Conservation (phyloP, 441 rosid genomes). For the Capsella rubella region DNA sequence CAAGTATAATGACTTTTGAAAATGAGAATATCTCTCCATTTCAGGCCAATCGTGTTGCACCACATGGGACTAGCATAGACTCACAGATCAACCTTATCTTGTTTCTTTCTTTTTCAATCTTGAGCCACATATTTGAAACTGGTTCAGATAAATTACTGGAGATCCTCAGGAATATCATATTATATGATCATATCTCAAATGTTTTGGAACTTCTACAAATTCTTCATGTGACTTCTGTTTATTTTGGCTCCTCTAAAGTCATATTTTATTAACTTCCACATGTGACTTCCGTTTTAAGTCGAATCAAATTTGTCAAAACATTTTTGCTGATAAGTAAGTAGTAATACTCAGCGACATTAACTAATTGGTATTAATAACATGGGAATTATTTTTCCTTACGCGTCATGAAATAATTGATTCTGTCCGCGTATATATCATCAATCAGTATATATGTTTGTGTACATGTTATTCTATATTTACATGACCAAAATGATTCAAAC, state of each 20-base stretch:
- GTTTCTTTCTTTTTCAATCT: background rate
- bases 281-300: no score
- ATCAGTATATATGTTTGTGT: no score
- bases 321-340: background rate
- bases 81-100: background rate
- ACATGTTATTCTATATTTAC: background rate
- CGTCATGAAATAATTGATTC: background rate
- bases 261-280: no score
- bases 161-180: background rate
- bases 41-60: no score
- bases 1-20: no score
- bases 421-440: background rate
- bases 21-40: no score
- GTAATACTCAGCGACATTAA: background rate
- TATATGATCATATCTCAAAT: background rate
- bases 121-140: conserved; percentile 16
- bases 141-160: background rate
- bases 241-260: no score
- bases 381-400: background rate
- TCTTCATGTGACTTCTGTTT: background rate
- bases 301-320: no score
- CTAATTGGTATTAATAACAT: no score
- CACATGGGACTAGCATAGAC: no score
- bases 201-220: background rate
- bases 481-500: background rate